phyloP scores from a whole-genome alignment of 371 early-diverging fungal genomes.

The Nosema granulosis region DNA sequence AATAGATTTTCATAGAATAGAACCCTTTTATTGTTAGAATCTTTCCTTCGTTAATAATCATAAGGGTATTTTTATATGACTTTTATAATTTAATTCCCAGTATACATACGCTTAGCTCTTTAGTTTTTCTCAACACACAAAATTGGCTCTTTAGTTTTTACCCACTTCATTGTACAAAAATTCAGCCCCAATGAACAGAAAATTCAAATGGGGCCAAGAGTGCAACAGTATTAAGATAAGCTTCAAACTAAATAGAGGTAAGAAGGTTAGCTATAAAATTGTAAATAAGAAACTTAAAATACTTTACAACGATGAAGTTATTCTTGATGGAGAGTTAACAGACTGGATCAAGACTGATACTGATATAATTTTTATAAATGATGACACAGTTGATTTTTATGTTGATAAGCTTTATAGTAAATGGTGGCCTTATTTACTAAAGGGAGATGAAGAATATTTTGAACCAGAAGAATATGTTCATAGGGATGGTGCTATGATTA shows the following conservation, averaged over 20 bases:
- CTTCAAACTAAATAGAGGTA: neutral
- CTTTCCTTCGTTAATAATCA: neutral
- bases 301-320: neutral
- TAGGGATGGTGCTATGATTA: constrained; percentile 28
- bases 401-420: constrained; percentile 21
- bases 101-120: neutral
- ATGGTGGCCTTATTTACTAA: constrained; percentile 41
- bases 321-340: constrained; percentile 23
- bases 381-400: constrained; percentile 24
- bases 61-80: neutral
- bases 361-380: constrained; percentile 22
- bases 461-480: constrained; percentile 26
- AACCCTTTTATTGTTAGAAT: neutral
- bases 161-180: neutral
- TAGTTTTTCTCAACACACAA: neutral
- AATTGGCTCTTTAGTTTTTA: neutral
- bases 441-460: constrained; percentile 21
- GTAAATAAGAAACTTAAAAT: constrained; percentile 19
- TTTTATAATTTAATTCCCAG: neutral
- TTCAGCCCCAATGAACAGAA: neutral
- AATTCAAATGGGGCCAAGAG: constrained; percentile 40
- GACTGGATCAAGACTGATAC: constrained; percentile 12
- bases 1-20: neutral
- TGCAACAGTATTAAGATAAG: constrained; percentile 23
- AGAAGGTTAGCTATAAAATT: neutral